A percentile compares a stretch with the other conserved stretches of the same genome.
Evolutionary conservation across 2,329 filamentous ascomycete genomes (phyloP).

Genomic region (Aspergillus candidus): DNA sequence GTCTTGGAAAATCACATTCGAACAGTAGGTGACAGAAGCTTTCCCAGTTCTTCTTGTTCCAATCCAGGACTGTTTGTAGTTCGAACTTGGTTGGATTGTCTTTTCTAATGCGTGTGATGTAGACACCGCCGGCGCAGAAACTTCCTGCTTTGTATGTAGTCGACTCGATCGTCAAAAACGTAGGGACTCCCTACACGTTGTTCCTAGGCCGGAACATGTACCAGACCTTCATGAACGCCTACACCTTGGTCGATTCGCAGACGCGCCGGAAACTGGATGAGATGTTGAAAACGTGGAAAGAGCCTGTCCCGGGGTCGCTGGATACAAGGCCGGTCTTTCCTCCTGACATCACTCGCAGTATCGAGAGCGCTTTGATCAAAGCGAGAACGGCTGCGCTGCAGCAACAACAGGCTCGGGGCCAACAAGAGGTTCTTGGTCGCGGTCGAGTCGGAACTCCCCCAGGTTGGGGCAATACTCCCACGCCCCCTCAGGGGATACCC

Average conservation of each 20-base stretch:
- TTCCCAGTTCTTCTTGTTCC: constrained; percentile 8
- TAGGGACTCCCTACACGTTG: constrained; percentile 92
- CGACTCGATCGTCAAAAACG: constrained; percentile 97
- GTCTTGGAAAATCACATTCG: constrained; percentile 90
- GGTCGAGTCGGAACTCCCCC: constrained; percentile 49
- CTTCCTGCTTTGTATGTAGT: constrained; percentile 94
- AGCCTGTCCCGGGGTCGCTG: constrained; percentile 87
- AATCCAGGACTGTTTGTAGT: not conserved
- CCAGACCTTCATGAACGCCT: constrained; percentile 93
- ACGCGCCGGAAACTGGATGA: constrained; percentile 91
- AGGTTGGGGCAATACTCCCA: constrained; percentile 66
- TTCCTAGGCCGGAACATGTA: constrained; percentile 91
- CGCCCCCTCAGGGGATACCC: constrained; percentile 54
- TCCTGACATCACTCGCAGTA: constrained; percentile 76
- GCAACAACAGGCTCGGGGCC: constrained; percentile 45
- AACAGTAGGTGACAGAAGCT: constrained; percentile 61
- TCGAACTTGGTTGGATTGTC: too few relatives aligned
- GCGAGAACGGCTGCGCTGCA: constrained; percentile 56
- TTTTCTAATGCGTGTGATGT: constrained; percentile 32
- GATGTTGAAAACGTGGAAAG: constrained; percentile 97
- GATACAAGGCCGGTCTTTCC: constrained; percentile 91
- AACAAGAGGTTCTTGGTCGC: constrained; percentile 51
- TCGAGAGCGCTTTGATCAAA: constrained; percentile 90
- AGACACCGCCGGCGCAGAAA: constrained; percentile 86
- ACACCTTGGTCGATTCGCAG: constrained; percentile 75